Conservation (phyloP, 345 rosid genomes). For the Microcos paniculata region DNA sequence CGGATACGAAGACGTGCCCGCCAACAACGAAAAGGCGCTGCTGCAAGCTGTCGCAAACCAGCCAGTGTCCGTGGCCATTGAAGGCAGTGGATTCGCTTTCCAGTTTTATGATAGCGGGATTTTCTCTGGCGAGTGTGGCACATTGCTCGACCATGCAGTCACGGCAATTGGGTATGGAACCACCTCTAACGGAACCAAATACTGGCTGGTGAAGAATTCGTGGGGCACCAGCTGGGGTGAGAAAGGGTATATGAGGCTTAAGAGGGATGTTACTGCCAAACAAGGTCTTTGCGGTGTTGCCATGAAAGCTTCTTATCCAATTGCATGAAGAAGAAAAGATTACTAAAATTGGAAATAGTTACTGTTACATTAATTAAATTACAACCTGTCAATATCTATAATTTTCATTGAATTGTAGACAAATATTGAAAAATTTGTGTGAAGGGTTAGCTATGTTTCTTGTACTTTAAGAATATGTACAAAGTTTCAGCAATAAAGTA, state of each 20-base stretch:
- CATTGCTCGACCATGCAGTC: slow-evolving; percentile 30
- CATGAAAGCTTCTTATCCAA: slow-evolving; percentile 36
- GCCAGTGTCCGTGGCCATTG: slow-evolving; percentile 73
- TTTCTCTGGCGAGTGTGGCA: slow-evolving; percentile 31
- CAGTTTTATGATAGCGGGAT: slow-evolving; percentile 45
- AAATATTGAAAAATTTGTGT: neutral
- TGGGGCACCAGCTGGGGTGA: slow-evolving; percentile 41
- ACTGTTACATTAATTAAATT: neutral
- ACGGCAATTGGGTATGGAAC: slow-evolving; percentile 34
- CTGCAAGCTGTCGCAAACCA: slow-evolving; percentile 71
- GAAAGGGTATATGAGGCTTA: slow-evolving; percentile 28
- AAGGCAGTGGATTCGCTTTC: slow-evolving; percentile 69
- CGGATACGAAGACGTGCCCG: slow-evolving; percentile 61
- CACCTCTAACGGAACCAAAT: slow-evolving; percentile 19
- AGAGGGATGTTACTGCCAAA: slow-evolving; percentile 16
- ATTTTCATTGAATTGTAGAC: neutral
- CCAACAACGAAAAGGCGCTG: slow-evolving; percentile 54
- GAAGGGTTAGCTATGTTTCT: neutral
- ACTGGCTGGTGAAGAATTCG: slow-evolving; percentile 43
- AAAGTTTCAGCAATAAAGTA: neutral
- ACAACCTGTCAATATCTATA: neutral
- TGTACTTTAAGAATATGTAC: neutral
- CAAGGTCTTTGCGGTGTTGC: slow-evolving; percentile 45
- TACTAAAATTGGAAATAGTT: neutral
- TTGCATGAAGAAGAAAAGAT: slow-evolving; percentile 1